phyloP scores from a whole-genome alignment of 2,329 filamentous ascomycete genomes.

The Diaporthe australafricana region DNA sequence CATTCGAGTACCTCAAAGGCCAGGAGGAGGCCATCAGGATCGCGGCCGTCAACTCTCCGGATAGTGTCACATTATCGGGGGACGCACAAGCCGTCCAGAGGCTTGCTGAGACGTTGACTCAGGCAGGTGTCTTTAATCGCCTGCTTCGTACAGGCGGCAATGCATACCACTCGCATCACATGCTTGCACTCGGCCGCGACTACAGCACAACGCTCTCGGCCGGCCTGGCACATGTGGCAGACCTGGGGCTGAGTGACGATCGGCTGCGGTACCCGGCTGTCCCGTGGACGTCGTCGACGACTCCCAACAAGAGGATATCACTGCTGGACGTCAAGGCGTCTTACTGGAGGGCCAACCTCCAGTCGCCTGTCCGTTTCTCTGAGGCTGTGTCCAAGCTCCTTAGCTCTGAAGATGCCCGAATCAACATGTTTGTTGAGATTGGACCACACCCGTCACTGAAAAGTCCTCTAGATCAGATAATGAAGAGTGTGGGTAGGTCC shows the following conservation, averaged over 20 bases:
- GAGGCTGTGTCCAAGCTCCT: background rate
- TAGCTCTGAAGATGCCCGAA: no score
- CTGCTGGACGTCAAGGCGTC: no score
- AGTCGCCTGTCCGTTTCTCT: conserved; percentile 22
- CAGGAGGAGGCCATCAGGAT: conserved; percentile 37
- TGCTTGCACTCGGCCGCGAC: conserved; percentile 34
- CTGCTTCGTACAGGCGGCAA: conserved; percentile 40
- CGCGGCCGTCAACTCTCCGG: conserved; percentile 42
- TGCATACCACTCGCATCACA: conserved; percentile 47
- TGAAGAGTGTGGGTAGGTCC: background rate
- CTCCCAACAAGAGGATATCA: no score
- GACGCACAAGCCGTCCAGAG: conserved; percentile 39
- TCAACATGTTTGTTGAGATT: conserved; percentile 40
- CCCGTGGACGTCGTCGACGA: background rate
- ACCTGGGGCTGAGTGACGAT: background rate
- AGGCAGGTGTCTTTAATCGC: conserved; percentile 41
- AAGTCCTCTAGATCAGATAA: conserved; percentile 41
- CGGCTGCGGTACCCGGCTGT: background rate
- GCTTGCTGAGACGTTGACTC: conserved; percentile 18
- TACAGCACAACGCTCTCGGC: background rate
- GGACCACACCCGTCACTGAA: conserved; percentile 44
- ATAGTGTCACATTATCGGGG: conserved; percentile 45
- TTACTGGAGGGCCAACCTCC: conserved; percentile 30
- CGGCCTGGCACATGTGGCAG: background rate
- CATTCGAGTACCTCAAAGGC: conserved; percentile 50